phyloP scores from a whole-genome alignment of 495 filamentous ascomycete genomes.

The Aspergillus asperescens region DNA sequence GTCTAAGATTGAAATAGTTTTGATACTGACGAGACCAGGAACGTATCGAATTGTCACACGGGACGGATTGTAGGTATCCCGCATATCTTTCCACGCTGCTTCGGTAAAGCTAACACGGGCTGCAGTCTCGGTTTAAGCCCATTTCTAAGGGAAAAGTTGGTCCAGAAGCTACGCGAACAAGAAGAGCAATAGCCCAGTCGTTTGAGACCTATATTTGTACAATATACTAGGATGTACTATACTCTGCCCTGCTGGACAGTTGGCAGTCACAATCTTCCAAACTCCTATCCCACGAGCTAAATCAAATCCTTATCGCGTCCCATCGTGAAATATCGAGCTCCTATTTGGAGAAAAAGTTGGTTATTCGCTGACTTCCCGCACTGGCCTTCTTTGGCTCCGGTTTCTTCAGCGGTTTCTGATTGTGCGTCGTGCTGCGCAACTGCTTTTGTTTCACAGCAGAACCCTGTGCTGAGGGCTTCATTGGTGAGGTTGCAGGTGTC shows the following conservation, averaged over 20 bases:
- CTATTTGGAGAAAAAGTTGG: conserved; percentile 72
- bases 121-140: conserved; percentile 50
- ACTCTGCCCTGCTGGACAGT: conserved; percentile 16
- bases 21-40: conserved; percentile 25
- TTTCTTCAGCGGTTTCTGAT: conserved; percentile 45
- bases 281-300: neutral
- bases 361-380: conserved; percentile 72
- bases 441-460: conserved; percentile 19
- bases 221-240: conserved; percentile 13
- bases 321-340: neutral
- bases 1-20: neutral
- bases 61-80: conserved; percentile 53
- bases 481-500: conserved; percentile 17
- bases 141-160: conserved; percentile 53
- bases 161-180: conserved; percentile 42
- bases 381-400: conserved; percentile 41
- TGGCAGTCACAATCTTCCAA: conserved; percentile 8
- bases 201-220: conserved; percentile 21
- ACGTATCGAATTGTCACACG: conserved; percentile 54
- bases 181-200: conserved; percentile 15
- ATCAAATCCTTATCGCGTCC: neutral
- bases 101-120: conserved; percentile 17
- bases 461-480: conserved; percentile 17
- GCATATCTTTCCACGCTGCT: neutral
- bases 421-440: conserved; percentile 36